Conservation (phyloP, 768 basidiomycete species). For the Cubamyces sp. region DNA sequence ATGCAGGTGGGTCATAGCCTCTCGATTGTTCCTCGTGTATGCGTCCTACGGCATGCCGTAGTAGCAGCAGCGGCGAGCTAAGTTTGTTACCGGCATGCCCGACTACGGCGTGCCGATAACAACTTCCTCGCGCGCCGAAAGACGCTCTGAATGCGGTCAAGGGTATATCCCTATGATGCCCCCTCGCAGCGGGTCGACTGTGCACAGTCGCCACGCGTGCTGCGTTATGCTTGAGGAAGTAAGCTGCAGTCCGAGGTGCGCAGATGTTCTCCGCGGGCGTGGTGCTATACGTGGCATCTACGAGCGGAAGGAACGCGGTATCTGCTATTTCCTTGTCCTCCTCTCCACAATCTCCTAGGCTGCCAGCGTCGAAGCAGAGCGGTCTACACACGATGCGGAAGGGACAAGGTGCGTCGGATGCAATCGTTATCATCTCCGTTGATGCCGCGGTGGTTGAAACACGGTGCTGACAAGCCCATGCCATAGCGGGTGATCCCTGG, state of each 20-base stretch:
- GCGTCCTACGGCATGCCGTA: not conserved
- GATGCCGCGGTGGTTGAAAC: not conserved
- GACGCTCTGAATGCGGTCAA: not conserved
- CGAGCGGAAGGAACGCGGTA: too few relatives aligned
- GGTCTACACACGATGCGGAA: too few relatives aligned
- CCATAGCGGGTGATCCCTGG: conserved; percentile 57
- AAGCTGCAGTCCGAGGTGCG: too few relatives aligned
- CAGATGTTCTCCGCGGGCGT: too few relatives aligned
- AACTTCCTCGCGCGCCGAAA: conserved; percentile 6
- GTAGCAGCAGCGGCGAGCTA: not conserved
- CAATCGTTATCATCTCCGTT: not conserved
- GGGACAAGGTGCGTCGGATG: not conserved
- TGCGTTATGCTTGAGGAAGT: too few relatives aligned
- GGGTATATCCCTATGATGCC: not conserved
- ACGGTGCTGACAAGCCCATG: not conserved
- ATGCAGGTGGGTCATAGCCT: conserved; percentile 46
- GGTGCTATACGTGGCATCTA: too few relatives aligned
- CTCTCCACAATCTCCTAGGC: too few relatives aligned
- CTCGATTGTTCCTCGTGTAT: not conserved
- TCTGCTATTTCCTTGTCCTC: too few relatives aligned
- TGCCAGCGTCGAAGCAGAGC: too few relatives aligned
- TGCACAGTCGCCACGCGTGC: too few relatives aligned
- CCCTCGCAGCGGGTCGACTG: too few relatives aligned
- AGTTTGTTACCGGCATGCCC: conserved; percentile 12
- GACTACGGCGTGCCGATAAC: conserved; percentile 12